Base-by-base conservation (phyloP, 805 yeast species). In the Scheffersomyces stipitis region DNA sequence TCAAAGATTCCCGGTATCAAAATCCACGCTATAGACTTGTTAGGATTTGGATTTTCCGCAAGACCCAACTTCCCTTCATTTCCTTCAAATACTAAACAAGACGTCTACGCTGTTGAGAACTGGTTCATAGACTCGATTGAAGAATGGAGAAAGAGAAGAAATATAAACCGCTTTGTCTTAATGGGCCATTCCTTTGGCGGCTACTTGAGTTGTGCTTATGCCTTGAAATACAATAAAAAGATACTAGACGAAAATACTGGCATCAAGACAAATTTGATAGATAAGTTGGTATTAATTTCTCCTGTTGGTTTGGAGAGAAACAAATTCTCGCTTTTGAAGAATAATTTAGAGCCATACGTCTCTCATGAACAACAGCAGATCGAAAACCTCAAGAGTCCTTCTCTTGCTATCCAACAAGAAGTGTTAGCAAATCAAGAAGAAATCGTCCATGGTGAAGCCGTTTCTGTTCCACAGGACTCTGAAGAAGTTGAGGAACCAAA, bases 11-110 rank as follows among this genome's bases (percentile, higher is more conserved):
- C 78, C 1, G 81, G 84, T 3, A 66, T 71, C 10, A 68, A 74
- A 29, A 51, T 86, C 23, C 88, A 81, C 55, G 81, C 87, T 0
- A 66, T 86, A 15, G 95, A 86, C 52, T 56, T 83, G 48, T 76
- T 82, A 0, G 89, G 89, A 3, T 81, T 80, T 59, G 91, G 91
- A 1, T 62, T 82, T 7, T 81, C 89, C 0, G 69, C 83, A 5
- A 64, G 86, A 47, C 83, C 83, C 1, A 46, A 58, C 7, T 69
- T 58, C 41, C 75, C 75, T 2, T 49, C 52, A 8, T 58, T 59
- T 16, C 40, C 50, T 2, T 16, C 46, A n/a, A 41, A 48, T 6
- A 60, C 70, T 13, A 56, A 59, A 28, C 62, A 60, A 16, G 73
- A 66, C 20, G 46, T 69, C n/a, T 46, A 50, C 26, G 50, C 62